Conservation (phyloP, 352 stramenopile genomes). For the Aphanomyces euteiches region DNA sequence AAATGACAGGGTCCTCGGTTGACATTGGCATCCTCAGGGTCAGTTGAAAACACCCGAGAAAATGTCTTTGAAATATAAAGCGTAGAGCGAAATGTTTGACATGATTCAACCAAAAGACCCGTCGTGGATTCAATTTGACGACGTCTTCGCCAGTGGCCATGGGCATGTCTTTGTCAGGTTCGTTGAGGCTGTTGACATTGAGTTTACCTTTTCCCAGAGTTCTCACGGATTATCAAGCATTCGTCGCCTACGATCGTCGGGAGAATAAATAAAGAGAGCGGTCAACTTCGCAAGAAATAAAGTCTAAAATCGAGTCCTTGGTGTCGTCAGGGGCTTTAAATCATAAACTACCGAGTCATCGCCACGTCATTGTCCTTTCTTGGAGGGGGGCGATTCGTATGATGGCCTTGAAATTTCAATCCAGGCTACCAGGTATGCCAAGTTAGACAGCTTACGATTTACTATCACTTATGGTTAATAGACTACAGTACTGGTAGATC, state of each 20-base stretch:
- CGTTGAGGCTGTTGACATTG: not conserved
- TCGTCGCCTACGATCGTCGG: constrained; percentile 16
- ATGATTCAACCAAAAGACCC: constrained; percentile 29
- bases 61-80: not conserved
- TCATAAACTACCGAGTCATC: too few species aligned
- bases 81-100: constrained; percentile 28
- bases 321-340: too few species aligned
- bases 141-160: constrained; percentile 4
- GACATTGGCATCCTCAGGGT: constrained; percentile 11
- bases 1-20: not conserved
- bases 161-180: constrained; percentile 27
- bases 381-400: too few species aligned
- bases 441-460: too few species aligned
- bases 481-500: too few species aligned
- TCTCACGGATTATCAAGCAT: constrained; percentile 24
- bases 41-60: not conserved
- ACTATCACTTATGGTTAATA: too few species aligned
- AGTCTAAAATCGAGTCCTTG: too few species aligned
- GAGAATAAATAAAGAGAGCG: constrained; percentile 11
- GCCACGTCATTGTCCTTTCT: too few species aligned
- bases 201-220: not conserved
- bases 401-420: too few species aligned
- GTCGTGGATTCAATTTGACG: constrained; percentile 2
- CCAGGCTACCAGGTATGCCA: too few species aligned
- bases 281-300: too few species aligned